Conservation (phyloP, 2,329 filamentous ascomycete genomes). For the Piedraia hortae region DNA sequence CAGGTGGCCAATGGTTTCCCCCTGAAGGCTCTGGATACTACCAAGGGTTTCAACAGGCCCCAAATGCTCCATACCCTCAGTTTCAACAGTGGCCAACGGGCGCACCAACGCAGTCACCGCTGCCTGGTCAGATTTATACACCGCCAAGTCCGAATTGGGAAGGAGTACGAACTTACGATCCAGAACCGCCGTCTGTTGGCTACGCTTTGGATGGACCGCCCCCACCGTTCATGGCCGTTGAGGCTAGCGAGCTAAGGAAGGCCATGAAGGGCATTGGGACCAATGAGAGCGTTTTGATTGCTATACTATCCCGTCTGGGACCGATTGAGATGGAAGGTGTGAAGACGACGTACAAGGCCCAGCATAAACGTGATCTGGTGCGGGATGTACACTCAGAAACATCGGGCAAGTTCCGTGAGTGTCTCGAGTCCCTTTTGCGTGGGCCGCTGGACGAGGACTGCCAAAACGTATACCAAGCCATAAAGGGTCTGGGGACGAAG, state of each 20-base stretch:
- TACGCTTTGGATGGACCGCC: too few species aligned
- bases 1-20: too few species aligned
- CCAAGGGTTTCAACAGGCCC: too few species aligned
- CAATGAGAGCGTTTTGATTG: conserved; percentile 52
- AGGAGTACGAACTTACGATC: too few species aligned
- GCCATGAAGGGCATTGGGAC: conserved; percentile 92
- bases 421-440: conserved; percentile 43
- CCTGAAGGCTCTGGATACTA: too few species aligned
- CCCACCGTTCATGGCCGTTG: too few species aligned
- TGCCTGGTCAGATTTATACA: too few species aligned
- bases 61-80: too few species aligned
- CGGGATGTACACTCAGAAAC: conserved; percentile 57
- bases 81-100: too few species aligned
- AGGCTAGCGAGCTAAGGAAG: conserved; percentile 38
- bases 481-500: conserved; percentile 62
- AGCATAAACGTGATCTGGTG: conserved; percentile 39
- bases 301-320: conserved; percentile 41
- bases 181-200: too few species aligned
- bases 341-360: conserved; percentile 35
- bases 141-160: too few species aligned
- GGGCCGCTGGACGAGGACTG: conserved; percentile 61
- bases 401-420: conserved; percentile 41
- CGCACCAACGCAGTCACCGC: too few species aligned
- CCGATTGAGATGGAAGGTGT: conserved; percentile 49
- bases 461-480: conserved; percentile 38